Conservation (phyloP, 2,329 filamentous ascomycete genomes). For the Lecanosticta acicola region DNA sequence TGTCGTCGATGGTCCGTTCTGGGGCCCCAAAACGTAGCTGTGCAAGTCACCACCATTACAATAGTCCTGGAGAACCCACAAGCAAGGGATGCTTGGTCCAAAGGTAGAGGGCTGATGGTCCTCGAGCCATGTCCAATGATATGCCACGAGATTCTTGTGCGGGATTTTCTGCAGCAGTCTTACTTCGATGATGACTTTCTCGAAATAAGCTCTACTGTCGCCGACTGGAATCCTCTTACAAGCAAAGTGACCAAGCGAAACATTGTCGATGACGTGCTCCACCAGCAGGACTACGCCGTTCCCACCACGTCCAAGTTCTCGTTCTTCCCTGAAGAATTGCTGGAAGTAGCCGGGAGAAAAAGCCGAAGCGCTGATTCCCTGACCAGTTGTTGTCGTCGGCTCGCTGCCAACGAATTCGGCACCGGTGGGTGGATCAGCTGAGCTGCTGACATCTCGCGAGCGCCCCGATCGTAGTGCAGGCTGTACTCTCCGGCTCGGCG, state of each 20-base stretch:
- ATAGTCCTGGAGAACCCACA: constrained; percentile 96
- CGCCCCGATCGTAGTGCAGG: constrained; percentile 29
- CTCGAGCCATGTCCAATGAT: constrained; percentile 95
- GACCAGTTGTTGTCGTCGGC: constrained; percentile 37
- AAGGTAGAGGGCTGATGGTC: constrained; percentile 77
- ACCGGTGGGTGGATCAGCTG: constrained; percentile 42
- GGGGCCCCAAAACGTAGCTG: constrained; percentile 72
- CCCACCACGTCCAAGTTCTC: constrained; percentile 78
- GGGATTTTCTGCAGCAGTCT: constrained; percentile 86
- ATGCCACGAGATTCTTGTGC: constrained; percentile 92
- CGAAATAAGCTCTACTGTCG: constrained; percentile 85
- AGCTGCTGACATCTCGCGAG: constrained; percentile 29
- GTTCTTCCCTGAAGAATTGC: constrained; percentile 85
- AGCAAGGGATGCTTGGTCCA: constrained; percentile 84
- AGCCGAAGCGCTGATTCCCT: constrained; percentile 76
- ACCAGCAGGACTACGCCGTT: constrained; percentile 95
- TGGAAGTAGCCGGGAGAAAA: constrained; percentile 92
- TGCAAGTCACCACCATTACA: constrained; percentile 92
- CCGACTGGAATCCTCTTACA: constrained; percentile 95
- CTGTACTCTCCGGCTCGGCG: constrained; percentile 41
- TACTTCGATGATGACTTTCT: constrained; percentile 90
- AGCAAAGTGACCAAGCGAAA: constrained; percentile 82
- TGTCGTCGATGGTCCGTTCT: constrained; percentile 62
- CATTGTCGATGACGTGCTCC: constrained; percentile 83
- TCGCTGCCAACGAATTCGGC: constrained; percentile 45